These are phyloP conservation scores for Talinum fruticosum DNA, from an alignment of 148 eudicot species.

Conservation along the genomic window DNA sequence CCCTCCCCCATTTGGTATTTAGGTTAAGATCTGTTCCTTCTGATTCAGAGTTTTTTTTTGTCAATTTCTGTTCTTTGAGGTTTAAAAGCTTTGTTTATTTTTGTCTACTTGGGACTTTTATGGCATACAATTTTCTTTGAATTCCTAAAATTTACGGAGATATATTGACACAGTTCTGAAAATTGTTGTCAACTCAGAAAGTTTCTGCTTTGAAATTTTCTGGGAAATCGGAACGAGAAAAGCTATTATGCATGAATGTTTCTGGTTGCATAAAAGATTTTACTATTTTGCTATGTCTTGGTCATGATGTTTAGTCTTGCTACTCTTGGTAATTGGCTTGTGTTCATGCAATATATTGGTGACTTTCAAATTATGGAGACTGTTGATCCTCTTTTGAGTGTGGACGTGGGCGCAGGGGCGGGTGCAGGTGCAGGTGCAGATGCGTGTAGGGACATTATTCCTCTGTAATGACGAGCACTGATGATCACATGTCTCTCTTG, in stretches of 20 bases:
- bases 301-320: not conserved
- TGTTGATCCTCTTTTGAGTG: not conserved
- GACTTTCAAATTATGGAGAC: not conserved
- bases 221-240: not conserved
- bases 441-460: not conserved
- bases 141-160: not conserved
- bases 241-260: not conserved
- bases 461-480: not conserved
- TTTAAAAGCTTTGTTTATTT: not conserved
- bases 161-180: not conserved
- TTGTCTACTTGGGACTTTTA: not conserved
- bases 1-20: no score
- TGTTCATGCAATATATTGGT: not conserved
- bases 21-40: not conserved
- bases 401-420: not conserved
- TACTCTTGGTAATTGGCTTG: not conserved
- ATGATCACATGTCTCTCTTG: not conserved
- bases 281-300: not conserved
- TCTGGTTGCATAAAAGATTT: not conserved
- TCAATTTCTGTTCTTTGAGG: not conserved
- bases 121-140: not conserved
- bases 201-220: not conserved
- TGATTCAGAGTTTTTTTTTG: not conserved
- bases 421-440: no score
- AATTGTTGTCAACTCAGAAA: not conserved